Evolutionary conservation across 208 protist species (phyloP), one percentile per base, ranked within the genome.

Genomic region (Angomonas desouzai): DNA sequence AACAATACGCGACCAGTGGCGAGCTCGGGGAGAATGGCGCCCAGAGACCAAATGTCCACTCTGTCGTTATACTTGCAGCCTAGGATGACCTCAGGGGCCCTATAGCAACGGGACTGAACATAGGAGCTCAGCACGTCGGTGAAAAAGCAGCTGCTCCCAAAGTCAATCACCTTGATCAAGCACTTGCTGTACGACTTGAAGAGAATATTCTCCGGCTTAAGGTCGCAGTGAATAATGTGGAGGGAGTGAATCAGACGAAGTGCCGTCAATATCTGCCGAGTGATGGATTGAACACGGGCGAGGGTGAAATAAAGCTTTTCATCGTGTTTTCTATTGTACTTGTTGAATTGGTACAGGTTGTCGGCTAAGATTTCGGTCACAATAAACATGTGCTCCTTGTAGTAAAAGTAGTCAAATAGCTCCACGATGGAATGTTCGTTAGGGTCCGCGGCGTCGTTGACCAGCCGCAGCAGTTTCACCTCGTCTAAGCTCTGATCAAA

Each of bases 11-110:
- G 36, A 1, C 93, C 93, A 9, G 87, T 89, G 56, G 91, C 85
- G 76, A 99, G 91, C 83, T 99, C 98, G 9, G 96, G 89, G 68
- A 96, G 87, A 48, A 95, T 98, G 55, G 89, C 95, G 6, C 94
- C 94, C 11, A 96, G 69, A 16, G 81, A 91, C 90, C 93, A 98
- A 1, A 98, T 83, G 62, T 98, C 94, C 1, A 97, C 79, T 1
- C 71, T 70, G 4, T 79, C 67, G n/a, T 74, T 85, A 73, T 98
- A 98, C 58, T 79, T 68, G 36, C 70, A 82, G 38, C 79, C 79
- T 0, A 97, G 77, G 13, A 97, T 79, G 34, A 98, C 72, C 75
- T 98, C 96, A 20, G 93, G 93, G n/a, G 96, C 83, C 29, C 92
- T 77, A 65, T 98, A 98, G 89, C 93, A 97, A 18, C 88, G 76